Percentiles rank a stretch among this genome's conserved stretches.
Evolutionary conservation across 129 eudicot genomes (phyloP).

Genomic region (Ambrosia artemisiifolia): DNA sequence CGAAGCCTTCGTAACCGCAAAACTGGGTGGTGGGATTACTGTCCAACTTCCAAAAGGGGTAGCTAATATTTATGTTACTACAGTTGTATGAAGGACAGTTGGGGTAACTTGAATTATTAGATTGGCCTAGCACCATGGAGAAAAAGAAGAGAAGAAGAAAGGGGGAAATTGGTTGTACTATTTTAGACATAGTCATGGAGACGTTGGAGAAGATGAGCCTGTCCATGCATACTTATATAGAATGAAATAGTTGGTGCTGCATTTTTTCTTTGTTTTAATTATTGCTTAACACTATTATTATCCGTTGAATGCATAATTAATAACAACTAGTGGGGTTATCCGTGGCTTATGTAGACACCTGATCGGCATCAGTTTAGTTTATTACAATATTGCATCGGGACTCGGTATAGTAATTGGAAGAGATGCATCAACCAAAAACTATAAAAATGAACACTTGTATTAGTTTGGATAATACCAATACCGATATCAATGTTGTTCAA

Average conservation of each 20-base stretch:
- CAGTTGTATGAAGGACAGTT: not conserved
- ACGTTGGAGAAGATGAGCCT: not conserved
- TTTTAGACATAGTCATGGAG: not conserved
- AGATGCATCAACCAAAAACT: too few relatives aligned
- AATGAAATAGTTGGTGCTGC: not conserved
- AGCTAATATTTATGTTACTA: not conserved
- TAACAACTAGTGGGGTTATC: too few relatives aligned
- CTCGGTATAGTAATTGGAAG: too few relatives aligned
- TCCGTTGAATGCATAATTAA: not conserved
- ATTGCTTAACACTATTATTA: not conserved
- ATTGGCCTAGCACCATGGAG: not conserved
- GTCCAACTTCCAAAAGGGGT: not conserved
- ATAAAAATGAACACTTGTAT: too few relatives aligned
- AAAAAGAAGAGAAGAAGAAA: not conserved
- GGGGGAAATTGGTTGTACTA: not conserved
- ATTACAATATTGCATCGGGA: too few relatives aligned
- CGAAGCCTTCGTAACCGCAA: conserved; percentile 6
- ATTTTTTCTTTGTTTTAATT: not conserved
- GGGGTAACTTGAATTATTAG: not conserved
- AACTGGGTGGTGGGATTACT: not conserved
- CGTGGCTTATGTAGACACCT: too few relatives aligned
- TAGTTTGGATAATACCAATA: too few relatives aligned
- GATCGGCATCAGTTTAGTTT: too few relatives aligned
- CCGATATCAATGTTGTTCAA: too few relatives aligned
- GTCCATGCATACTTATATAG: not conserved